phyloP scores from a whole-genome alignment of 2,329 filamentous ascomycete species.

The Incumbomyces delicatus region DNA sequence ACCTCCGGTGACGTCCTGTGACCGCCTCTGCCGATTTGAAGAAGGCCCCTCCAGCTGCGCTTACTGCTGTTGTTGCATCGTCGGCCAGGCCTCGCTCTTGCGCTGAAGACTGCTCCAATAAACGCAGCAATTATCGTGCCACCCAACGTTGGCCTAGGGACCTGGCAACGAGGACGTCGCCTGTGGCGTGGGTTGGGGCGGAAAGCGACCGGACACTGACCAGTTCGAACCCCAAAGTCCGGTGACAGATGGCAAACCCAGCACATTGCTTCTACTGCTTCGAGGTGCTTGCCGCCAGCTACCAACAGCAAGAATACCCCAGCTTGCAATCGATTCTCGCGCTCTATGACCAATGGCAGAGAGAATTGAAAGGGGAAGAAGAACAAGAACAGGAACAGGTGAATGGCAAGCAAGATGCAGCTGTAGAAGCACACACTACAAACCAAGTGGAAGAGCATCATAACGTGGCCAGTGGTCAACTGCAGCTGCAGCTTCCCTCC shows the following conservation, averaged over 20 bases:
- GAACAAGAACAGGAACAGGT: conserved; percentile 11
- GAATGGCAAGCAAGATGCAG: conserved; percentile 10
- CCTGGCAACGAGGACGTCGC: no score
- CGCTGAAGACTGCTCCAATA: no score
- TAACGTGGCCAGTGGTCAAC: conserved; percentile 7
- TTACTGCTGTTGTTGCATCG: no score
- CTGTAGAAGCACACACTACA: conserved; percentile 12
- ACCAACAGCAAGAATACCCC: conserved; percentile 59
- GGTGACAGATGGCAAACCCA: conserved; percentile 60
- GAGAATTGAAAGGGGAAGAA: conserved; percentile 19
- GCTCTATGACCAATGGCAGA: conserved; percentile 51
- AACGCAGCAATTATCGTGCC: no score
- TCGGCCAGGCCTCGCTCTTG: no score
- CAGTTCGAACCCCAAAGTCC: no score
- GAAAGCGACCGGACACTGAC: no score
- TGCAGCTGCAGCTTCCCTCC: conserved; percentile 24
- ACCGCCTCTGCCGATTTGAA: no score
- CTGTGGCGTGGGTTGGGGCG: no score
- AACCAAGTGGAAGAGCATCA: conserved; percentile 16
- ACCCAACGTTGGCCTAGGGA: no score
- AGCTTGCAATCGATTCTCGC: conserved; percentile 59
- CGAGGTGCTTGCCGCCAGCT: conserved; percentile 68
- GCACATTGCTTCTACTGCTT: conserved; percentile 92
- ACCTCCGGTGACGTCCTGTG: no score
- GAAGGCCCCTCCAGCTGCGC: no score